phyloP scores from a whole-genome alignment of 805 yeast species.

The Blastobotrys attinorum region DNA sequence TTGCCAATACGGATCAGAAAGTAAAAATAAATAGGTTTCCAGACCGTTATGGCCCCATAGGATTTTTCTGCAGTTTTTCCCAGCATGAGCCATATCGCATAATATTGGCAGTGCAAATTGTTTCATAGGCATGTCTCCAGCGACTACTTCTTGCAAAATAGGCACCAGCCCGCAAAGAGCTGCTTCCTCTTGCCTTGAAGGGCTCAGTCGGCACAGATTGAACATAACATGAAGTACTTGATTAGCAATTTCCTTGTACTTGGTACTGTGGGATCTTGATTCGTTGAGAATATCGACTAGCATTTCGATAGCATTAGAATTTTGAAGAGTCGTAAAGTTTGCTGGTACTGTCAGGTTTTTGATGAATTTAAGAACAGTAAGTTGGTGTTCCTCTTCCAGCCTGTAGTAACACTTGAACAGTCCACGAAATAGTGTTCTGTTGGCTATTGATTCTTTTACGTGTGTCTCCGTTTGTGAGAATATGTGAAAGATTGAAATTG shows the following conservation, averaged over 20 bases:
- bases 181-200: constrained; percentile 37
- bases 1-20: constrained; percentile 51
- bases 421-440: constrained; percentile 29
- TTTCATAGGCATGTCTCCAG: constrained; percentile 36
- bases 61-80: constrained; percentile 31
- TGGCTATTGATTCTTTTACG: constrained; percentile 29
- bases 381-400: constrained; percentile 28
- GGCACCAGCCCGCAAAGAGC: constrained; percentile 43
- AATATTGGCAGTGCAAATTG: constrained; percentile 47
- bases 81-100: constrained; percentile 45
- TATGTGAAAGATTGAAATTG: constrained; percentile 33
- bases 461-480: constrained; percentile 42
- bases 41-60: constrained; percentile 35
- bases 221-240: constrained; percentile 42
- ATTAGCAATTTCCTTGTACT: constrained; percentile 36
- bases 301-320: constrained; percentile 37
- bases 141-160: constrained; percentile 33
- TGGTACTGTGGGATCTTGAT: constrained; percentile 8
- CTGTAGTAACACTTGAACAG: constrained; percentile 22
- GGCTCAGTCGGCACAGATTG: constrained; percentile 45
- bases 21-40: constrained; percentile 32
- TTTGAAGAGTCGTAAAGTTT: constrained; percentile 23
- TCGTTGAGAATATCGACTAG: constrained; percentile 29
- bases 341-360: constrained; percentile 26
- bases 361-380: constrained; percentile 37